Evolutionary conservation across 2,329 filamentous ascomycete genomes (phyloP).

Genomic region (Coniochaeta sp.): DNA sequence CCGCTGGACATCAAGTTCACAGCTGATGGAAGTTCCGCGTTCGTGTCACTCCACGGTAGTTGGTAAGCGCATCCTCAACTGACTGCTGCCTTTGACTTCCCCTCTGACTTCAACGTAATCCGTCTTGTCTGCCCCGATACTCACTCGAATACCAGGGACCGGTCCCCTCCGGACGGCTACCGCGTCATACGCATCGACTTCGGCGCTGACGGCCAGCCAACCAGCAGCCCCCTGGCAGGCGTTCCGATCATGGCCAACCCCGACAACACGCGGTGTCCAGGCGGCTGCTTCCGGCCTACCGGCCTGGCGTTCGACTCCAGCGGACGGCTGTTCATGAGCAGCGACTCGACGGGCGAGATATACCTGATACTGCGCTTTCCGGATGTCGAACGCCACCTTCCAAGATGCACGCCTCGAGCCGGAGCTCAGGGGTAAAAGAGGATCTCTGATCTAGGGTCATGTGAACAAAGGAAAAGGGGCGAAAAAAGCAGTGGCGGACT

Average conservation of each 20-base stretch:
- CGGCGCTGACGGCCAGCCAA: background rate
- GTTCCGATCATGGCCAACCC: background rate
- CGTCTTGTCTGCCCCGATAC: background rate
- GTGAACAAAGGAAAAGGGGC: too few relatives aligned
- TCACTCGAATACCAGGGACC: background rate
- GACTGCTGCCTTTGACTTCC: background rate
- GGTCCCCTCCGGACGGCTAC: constrained; percentile 3
- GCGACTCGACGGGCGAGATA: constrained; percentile 56
- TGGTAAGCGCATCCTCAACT: constrained; percentile 30
- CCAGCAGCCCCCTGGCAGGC: background rate
- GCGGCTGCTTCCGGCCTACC: constrained; percentile 1
- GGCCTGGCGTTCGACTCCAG: constrained; percentile 24
- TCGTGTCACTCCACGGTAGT: constrained; percentile 54
- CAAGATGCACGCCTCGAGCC: background rate
- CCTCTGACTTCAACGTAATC: background rate
- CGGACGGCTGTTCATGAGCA: constrained; percentile 53
- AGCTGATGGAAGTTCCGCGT: constrained; percentile 44
- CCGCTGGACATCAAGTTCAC: constrained; percentile 59
- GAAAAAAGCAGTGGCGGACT: too few relatives aligned
- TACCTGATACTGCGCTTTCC: constrained; percentile 31
- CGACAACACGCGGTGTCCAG: background rate
- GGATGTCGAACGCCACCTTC: background rate
- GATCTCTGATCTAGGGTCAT: too few relatives aligned
- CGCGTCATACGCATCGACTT: constrained; percentile 2
- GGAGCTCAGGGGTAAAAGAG: background rate